Base-by-base conservation (phyloP, 345 rosid genomes). In the Corchorus olitorius region DNA sequence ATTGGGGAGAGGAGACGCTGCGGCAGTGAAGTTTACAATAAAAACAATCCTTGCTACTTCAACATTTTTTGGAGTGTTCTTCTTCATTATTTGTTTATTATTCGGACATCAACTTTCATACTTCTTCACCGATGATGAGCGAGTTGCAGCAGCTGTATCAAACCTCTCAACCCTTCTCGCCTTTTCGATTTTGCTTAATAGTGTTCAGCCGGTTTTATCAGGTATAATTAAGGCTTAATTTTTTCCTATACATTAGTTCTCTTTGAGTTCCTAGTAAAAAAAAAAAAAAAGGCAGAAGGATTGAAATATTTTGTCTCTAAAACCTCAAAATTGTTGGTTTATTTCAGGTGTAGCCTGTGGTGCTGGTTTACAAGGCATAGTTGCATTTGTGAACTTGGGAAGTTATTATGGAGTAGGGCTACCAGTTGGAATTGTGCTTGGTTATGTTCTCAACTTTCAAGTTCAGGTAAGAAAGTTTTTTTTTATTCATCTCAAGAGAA, bases 151-250 rank as follows among this genome's bases (percentile, higher is more conserved):
- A 15, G 75, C 81, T 17, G 86, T 89, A 1, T 75, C 88, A 9
- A 76, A 73, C 45, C 92, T 93, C 53, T 84, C 92, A n/a, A 9
- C 77, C 5, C 84, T 91, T 5, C 93, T 91, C 20, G 86, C 91
- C 27, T 76, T 91, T 77, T 86, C 94, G 5, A 59, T 93, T 34
- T 68, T 89, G 67, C 70, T 93, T 15, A 93, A 89, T 74, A 90
- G 92, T 45, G 52, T 87, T 72, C 92, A 91, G 74, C 85, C 91
- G 16, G 85, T 93, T 17, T 82, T 91, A 61, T 65, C 89, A 69
- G 94, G 93, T 59, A 77, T 27, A 27, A 78, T 39, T 6, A 39
- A 39, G 43, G 53, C 60, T 54, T 27, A 27, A 27, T 49, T 22
- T 6, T 19, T 19, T 46, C 54, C 27, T 27, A 27, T 27, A 27